Evolutionary conservation across 164 flowering plant species (phyloP).

Genomic region (Aristolochia californica): DNA sequence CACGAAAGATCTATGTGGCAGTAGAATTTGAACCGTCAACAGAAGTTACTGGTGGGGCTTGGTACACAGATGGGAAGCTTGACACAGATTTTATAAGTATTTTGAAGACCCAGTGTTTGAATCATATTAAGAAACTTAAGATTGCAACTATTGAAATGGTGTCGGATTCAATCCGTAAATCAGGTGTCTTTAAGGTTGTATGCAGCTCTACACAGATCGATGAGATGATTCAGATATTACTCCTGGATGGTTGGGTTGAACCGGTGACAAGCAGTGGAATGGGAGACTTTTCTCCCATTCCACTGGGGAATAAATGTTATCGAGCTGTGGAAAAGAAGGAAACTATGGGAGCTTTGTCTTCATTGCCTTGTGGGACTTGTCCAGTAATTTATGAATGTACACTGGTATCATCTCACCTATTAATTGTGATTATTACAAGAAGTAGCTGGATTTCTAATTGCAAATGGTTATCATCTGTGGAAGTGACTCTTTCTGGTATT

Average conservation of each 20-base stretch:
- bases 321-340: conserved; percentile 20
- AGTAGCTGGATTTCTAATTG: conserved; percentile 61
- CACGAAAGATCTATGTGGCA: conserved; percentile 45
- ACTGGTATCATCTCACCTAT: conserved; percentile 71
- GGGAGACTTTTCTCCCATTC: too few relatives aligned
- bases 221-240: conserved; percentile 49
- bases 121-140: conserved; percentile 10
- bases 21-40: conserved; percentile 61
- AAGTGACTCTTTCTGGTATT: too few relatives aligned
- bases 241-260: conserved; percentile 47
- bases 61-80: conserved; percentile 53
- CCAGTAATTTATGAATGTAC: conserved; percentile 57
- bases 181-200: conserved; percentile 13
- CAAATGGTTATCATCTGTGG: too few relatives aligned
- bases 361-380: conserved; percentile 90
- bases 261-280: conserved; percentile 50
- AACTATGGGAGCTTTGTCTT: conserved; percentile 39
- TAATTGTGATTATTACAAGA: conserved; percentile 55
- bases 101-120: conserved; percentile 22
- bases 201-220: conserved; percentile 24
- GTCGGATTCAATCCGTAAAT: conserved; percentile 9
- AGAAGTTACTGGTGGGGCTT: conserved; percentile 69
- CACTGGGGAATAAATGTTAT: conserved; percentile 47
- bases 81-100: conserved; percentile 31
- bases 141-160: too few relatives aligned